A percentile compares a stretch with the other conserved stretches of the same genome.
phyloP scores from a whole-genome alignment of 2,329 filamentous ascomycete species.

The Byssoonygena ceratinophila region DNA sequence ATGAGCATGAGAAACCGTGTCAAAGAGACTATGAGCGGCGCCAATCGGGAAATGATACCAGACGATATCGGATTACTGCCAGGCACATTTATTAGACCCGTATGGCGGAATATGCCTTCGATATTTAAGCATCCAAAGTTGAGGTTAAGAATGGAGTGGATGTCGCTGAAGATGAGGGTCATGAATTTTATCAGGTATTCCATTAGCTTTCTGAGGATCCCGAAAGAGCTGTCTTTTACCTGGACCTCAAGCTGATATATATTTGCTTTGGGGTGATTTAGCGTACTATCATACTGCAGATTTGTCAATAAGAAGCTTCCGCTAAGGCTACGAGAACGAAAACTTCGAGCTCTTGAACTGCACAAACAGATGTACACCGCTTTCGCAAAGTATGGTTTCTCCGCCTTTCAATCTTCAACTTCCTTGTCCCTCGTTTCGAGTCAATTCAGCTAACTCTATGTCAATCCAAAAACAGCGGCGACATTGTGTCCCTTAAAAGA shows the following conservation, averaged over 20 bases:
- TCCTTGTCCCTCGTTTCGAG: not conserved
- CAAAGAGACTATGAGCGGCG: constrained; percentile 20
- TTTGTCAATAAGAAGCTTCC: constrained; percentile 26
- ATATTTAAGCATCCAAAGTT: constrained; percentile 30
- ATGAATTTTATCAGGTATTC: constrained; percentile 28
- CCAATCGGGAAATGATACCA: constrained; percentile 27
- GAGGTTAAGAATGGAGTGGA: constrained; percentile 33
- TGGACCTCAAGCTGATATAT: not conserved
- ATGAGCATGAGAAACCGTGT: constrained; percentile 32
- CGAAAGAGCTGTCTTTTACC: not conserved
- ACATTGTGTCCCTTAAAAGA: constrained; percentile 27
- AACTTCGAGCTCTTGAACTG: constrained; percentile 31
- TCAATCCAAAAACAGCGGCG: constrained; percentile 24
- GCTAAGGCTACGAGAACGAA: constrained; percentile 28
- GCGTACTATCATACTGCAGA: constrained; percentile 27
- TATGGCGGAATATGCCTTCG: constrained; percentile 33
- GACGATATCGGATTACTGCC: constrained; percentile 39
- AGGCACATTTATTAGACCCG: constrained; percentile 33
- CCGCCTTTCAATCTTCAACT: constrained; percentile 3
- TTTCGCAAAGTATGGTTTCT: constrained; percentile 33
- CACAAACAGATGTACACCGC: constrained; percentile 39
- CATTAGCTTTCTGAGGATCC: not conserved
- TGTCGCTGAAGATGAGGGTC: constrained; percentile 28
- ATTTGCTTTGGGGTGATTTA: constrained; percentile 10
- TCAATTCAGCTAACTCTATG: constrained; percentile 15